Base-by-base conservation (phyloP, 2,329 filamentous ascomycete genomes). In the Tolypocladium paradoxum region DNA sequence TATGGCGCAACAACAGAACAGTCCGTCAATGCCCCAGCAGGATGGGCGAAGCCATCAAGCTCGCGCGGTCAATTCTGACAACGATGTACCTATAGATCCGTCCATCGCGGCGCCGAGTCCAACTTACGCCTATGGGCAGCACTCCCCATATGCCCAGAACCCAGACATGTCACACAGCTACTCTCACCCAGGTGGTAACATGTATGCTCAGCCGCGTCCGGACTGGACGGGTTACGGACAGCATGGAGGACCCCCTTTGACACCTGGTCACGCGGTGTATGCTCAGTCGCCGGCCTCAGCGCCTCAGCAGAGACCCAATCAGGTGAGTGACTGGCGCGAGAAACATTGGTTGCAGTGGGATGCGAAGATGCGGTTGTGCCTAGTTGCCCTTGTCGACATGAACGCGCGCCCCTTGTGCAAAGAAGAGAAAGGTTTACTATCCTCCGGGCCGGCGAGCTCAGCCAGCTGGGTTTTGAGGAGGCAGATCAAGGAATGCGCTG, bases 81-180 rank as follows among this genome's bases (percentile, higher is more conserved):
- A 81, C 82, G 86, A 90, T 84, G 84, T 95, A 78, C 90, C 90
- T 86, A 91, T 95, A 96, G 92, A 96, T 95, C 90, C 91, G 67
- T 95, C 90, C 72, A 96, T 96, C 71, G 88, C 90, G 72, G 85
- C 88, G 65, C 88, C 90, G 68, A 96, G 90, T 79, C 91, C 92
- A 56, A 91, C 89, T 64, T 96, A 95, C 70, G 82, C 88, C 63
- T 87, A 90, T 64, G 76, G 78, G 57, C 84, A 87, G 69, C 95
- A 95, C 72, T 92, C 90, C 62, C 89, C 91, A 36, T 96, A 96
- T 73, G 83, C 83, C 54, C 83, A 87, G 54, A 85, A 84, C 60
- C 86, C 90, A 77, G 88, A 95, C 62, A 93, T 96, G 87, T 77
- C 84, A 64, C 88, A 95, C 64, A 81, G 80, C 64, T 90, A 90